These are phyloP conservation scores for Botryosphaeria agaves DNA, from an alignment of 2,329 filamentous ascomycete species.

Conservation along the genomic window DNA sequence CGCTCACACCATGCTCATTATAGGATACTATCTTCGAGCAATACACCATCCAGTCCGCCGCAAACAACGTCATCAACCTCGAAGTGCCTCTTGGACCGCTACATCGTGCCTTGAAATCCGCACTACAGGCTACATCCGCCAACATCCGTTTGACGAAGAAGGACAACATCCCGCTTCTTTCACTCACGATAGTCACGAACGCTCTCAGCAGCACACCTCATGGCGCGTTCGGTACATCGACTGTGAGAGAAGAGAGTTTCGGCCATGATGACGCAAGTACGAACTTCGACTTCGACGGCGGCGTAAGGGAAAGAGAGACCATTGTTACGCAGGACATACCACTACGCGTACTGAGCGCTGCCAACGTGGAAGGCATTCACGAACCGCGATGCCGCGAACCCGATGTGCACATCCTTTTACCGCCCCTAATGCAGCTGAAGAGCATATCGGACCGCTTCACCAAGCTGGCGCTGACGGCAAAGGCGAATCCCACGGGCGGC, in stretches of 20 bases:
- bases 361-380: conserved; percentile 79
- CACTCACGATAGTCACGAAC: conserved; percentile 73
- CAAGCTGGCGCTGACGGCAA: conserved; percentile 46
- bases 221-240: conserved; percentile 3
- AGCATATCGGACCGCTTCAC: conserved; percentile 92
- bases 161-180: conserved; percentile 69
- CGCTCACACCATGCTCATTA: conserved; percentile 20
- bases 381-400: conserved; percentile 82
- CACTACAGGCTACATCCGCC: conserved; percentile 62
- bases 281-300: conserved; percentile 24
- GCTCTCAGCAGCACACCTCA: conserved; percentile 18
- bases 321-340: conserved; percentile 91
- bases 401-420: conserved; percentile 85
- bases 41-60: conserved; percentile 74
- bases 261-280: conserved; percentile 9
- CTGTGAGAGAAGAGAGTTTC: conserved; percentile 2
- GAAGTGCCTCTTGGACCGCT: conserved; percentile 81
- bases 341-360: conserved; percentile 72
- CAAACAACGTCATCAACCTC: conserved; percentile 73
- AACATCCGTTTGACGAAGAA: conserved; percentile 86
- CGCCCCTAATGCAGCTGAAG: conserved; percentile 75
- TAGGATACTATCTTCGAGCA: conserved; percentile 76
- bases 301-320: conserved; percentile 62
- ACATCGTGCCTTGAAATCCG: conserved; percentile 81
- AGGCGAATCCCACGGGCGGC: conserved; percentile 16